These are phyloP conservation scores for Alternaria brassicae DNA, from an alignment of 2,329 filamentous ascomycete genomes.

Conservation along the genomic window DNA sequence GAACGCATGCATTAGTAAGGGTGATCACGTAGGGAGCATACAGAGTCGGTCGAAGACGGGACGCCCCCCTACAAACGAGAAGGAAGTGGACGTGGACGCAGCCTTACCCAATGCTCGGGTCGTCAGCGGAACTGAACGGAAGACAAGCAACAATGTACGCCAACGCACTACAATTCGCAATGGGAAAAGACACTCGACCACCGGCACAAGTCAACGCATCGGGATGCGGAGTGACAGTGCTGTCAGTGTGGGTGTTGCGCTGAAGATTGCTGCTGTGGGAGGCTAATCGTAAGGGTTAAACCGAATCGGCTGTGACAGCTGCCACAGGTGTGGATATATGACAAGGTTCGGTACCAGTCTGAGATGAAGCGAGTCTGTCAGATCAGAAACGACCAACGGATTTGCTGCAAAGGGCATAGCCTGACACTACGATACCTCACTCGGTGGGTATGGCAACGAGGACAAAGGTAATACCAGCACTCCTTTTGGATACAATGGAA, in stretches of 20 bases:
- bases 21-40: not conserved
- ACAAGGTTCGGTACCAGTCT: constrained; percentile 1
- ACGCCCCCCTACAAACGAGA: not conserved
- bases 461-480: not conserved
- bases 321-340: constrained; percentile 1
- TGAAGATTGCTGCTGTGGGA: constrained; percentile 30
- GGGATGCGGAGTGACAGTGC: constrained; percentile 33
- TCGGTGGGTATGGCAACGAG: not conserved
- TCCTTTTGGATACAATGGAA: not conserved
- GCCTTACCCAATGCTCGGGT: constrained; percentile 23
- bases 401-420: not conserved
- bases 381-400: constrained; percentile 1
- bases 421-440: not conserved
- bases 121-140: constrained; percentile 8
- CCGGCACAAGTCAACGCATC: not conserved
- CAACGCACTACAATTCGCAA: not conserved
- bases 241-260: constrained; percentile 33
- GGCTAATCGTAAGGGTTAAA: constrained; percentile 1
- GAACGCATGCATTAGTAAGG: constrained; percentile 6
- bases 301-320: constrained; percentile 6
- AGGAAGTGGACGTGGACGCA: constrained; percentile 7
- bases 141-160: not conserved
- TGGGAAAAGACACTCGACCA: not conserved
- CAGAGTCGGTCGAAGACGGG: constrained; percentile 7
- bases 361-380: constrained; percentile 1